Base-by-base conservation (phyloP, 495 filamentous ascomycete genomes). In the Annulohypoxylon stygium region DNA sequence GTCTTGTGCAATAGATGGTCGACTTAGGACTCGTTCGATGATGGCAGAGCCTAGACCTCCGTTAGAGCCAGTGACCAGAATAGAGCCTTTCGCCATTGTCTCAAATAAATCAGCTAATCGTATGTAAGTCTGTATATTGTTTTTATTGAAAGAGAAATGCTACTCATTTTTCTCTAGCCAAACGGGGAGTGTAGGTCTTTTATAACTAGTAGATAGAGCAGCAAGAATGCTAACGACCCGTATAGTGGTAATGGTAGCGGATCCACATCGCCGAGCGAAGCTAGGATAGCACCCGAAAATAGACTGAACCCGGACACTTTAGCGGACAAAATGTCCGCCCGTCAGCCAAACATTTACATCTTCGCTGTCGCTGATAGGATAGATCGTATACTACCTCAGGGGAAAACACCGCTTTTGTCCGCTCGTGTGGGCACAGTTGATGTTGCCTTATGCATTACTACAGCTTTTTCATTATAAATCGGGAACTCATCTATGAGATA, bases 11-110 rank as follows among this genome's bases (percentile, higher is more conserved):
- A 78, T 62, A 1, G 81, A 68, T 3, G 84, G 80, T 9, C 72
- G 68, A 51, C 66, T 76, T 77, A 73, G 81, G 79, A 73, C 88
- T 70, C 74, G 85, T 79, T 69, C 84, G 72, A 64, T 83, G 81
- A 74, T 85, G 80, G 74, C 85, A 75, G 67, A 85, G 83, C 51
- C 88, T 81, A 84, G 43, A 80, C 76, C 74, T 25, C 76, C 76
- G 36, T 78, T 90, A 50, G 88, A 84, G 18, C 88, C 89, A 9
- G 88, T 91, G 12, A 90, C 74, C 25, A 91, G 65, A 55, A 90
- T 83, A 7, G 87, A 86, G 48, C 77, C 78, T 34, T 77, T 78
- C 36, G 72, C 55, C 77, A 79, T 79, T 55, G 20, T 39, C 25
- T 43, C 3, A 14, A 16, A 5, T 47, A 57, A 23, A 18, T 18